Conservation (phyloP, 371 early-diverging fungal genomes). For the Rhizopus arrhizus region DNA sequence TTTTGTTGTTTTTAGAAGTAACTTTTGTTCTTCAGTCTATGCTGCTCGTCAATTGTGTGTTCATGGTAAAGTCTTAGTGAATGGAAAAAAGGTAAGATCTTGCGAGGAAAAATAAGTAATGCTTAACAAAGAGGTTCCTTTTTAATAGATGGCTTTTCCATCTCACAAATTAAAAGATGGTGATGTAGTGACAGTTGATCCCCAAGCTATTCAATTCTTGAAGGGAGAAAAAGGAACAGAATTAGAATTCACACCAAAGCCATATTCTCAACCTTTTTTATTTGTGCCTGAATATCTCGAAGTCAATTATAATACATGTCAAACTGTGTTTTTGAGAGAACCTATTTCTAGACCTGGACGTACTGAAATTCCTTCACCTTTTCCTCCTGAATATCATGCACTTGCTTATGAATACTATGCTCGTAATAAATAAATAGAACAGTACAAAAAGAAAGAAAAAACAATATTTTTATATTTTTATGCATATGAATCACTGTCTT, state of each 20-base stretch:
- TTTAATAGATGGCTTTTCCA: conserved; percentile 63
- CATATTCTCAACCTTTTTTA: conserved; percentile 91
- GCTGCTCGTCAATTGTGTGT: conserved; percentile 83
- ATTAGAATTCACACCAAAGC: conserved; percentile 72
- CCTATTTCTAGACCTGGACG: conserved; percentile 87
- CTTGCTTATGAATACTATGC: conserved; percentile 92
- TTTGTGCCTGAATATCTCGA: conserved; percentile 96
- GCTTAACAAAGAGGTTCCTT: background rate
- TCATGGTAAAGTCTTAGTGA: conserved; percentile 88
- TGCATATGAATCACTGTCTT: conserved; percentile 13
- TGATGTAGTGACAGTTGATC: conserved; percentile 87
- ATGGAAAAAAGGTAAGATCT: conserved; percentile 78
- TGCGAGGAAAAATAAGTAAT: background rate
- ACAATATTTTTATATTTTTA: background rate
- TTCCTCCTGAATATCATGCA: conserved; percentile 86
- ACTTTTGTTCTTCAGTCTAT: conserved; percentile 86
- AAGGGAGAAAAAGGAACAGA: conserved; percentile 57
- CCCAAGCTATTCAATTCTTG: conserved; percentile 75
- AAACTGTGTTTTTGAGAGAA: conserved; percentile 82
- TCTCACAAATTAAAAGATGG: conserved; percentile 85
- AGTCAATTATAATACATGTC: conserved; percentile 93
- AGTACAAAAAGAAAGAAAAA: too few species aligned
- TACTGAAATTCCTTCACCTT: conserved; percentile 94
- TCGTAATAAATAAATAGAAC: conserved; percentile 44
- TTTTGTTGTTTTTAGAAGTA: conserved; percentile 88